These are phyloP conservation scores for Ophiosphaerella narmari DNA, from an alignment of 2,329 filamentous ascomycete species.

Conservation along the genomic window DNA sequence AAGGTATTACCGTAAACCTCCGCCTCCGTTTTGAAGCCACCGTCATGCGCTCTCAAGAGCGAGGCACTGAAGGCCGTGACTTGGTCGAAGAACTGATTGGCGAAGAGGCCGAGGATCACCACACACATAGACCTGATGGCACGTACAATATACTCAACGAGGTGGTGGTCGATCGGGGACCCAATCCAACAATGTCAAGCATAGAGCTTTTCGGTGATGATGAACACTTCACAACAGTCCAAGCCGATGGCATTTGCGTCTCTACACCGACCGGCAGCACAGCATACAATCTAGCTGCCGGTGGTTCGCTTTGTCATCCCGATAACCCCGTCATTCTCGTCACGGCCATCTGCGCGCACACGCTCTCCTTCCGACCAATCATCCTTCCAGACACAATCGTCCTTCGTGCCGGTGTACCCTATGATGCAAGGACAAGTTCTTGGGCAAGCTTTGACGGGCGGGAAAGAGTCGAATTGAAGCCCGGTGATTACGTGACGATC, in stretches of 20 bases:
- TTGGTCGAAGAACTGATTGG: conserved; percentile 89
- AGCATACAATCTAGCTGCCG: conserved; percentile 92
- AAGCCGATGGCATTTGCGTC: conserved; percentile 91
- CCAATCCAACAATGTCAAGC: conserved; percentile 90
- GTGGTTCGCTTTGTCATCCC: conserved; percentile 92
- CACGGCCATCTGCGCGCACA: conserved; percentile 93
- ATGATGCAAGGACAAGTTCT: conserved; percentile 82
- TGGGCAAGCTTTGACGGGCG: conserved; percentile 99
- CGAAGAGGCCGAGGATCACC: conserved; percentile 79
- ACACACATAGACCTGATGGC: conserved; percentile 82
- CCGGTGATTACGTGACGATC: conserved; percentile 84
- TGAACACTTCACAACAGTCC: conserved; percentile 90
- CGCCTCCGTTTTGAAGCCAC: conserved; percentile 90
- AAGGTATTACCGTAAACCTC: conserved; percentile 87
- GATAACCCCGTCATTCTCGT: conserved; percentile 96
- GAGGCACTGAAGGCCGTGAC: conserved; percentile 41
- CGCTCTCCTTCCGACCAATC: conserved; percentile 92
- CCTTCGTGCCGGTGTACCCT: conserved; percentile 89
- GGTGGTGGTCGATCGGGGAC: conserved; percentile 92
- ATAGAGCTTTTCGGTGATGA: conserved; percentile 94
- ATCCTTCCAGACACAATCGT: conserved; percentile 97
- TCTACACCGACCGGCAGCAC: conserved; percentile 94
- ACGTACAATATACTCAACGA: conserved; percentile 94
- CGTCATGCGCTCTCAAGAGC: conserved; percentile 76
- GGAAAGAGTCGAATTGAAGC: conserved; percentile 73